phyloP scores from a whole-genome alignment of 1,284 basidiomycete genomes.

The Ganoderma boninense region DNA sequence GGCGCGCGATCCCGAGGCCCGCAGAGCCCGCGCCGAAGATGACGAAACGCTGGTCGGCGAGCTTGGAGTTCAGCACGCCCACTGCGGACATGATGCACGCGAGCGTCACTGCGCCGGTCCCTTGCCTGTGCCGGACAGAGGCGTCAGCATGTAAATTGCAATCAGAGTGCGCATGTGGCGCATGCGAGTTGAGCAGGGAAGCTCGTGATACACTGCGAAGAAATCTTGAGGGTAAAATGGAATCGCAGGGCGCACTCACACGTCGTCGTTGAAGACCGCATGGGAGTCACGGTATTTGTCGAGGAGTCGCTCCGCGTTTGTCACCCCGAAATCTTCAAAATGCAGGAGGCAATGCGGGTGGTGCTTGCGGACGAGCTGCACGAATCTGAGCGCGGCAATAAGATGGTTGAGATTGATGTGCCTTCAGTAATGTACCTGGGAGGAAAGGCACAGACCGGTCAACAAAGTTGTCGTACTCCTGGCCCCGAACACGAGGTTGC shows the following conservation, averaged over 20 bases:
- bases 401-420: neutral
- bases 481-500: slow-evolving; percentile 67
- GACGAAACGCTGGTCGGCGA: slow-evolving; percentile 80
- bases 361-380: slow-evolving; percentile 54
- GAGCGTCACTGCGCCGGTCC: slow-evolving; percentile 88
- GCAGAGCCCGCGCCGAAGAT: slow-evolving; percentile 87
- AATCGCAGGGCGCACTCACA: slow-evolving; percentile 61
- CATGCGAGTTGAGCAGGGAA: slow-evolving; percentile 8
- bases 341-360: slow-evolving; percentile 65
- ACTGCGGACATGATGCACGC: slow-evolving; percentile 80
- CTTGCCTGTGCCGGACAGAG: slow-evolving; percentile 61
- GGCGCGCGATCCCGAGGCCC: slow-evolving; percentile 79
- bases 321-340: slow-evolving; percentile 82
- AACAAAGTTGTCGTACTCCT: slow-evolving; percentile 73
- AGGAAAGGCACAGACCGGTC: slow-evolving; percentile 57
- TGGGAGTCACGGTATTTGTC: slow-evolving; percentile 72
- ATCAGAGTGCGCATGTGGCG: neutral
- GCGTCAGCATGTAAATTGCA: neutral
- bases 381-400: slow-evolving; percentile 43
- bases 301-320: slow-evolving; percentile 78
- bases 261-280: slow-evolving; percentile 84
- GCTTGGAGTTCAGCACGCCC: slow-evolving; percentile 72
- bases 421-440: neutral
- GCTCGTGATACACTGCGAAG: neutral
- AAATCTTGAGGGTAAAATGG: neutral